Base-by-base conservation (phyloP, 169 alveolate species). In the Besnoitia besnoiti region DNA sequence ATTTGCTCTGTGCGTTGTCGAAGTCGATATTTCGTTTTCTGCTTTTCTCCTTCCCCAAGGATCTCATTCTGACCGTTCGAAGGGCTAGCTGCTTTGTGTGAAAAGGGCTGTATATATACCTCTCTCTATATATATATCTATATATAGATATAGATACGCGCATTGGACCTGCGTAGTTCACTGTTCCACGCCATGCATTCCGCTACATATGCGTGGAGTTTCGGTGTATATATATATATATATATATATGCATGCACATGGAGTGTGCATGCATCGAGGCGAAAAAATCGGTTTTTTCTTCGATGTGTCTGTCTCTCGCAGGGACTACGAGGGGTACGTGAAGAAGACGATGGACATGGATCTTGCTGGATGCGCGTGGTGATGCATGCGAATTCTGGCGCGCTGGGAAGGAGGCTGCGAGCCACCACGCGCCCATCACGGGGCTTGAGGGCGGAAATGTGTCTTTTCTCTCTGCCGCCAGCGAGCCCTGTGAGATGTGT, bases 291-390 rank as follows among this genome's bases (percentile, higher is more conserved):
- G 46, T 51, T 33, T 51, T 0, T 12, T 0, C 33, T 61, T 0
- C 30, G 77, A 21, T 40, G 42, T 37, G 3, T 39, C 3, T 24
- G 12, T 42, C 24, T 21, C 30, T 77, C 40, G 19, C 59, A 77
- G 87, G 87, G 87, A 44, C 30, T 77, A 77, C 55, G 80, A 59
- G 88, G 76, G 75, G 77, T 47, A 33, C 51, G 40, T 35, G 50
- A 51, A n/a, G 85, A 46, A 51, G 50, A 89, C 77, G 59, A n/a
- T 24, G 88, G 92, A 30, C 87, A 79, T 75, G 76, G 92, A 42
- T 35, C 30, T 35, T 40, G 67, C 79, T 37, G 87, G 55, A 59
- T 89, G 61, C 75, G 87, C 50, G 7, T 47, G 49, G 82, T 62
- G 59, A 39, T 39, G 14, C n/a, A n/a, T n/a, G n/a, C n/a, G n/a